phyloP scores from a whole-genome alignment of 257 asterid genomes.

The Solanum infundibuliforme region DNA sequence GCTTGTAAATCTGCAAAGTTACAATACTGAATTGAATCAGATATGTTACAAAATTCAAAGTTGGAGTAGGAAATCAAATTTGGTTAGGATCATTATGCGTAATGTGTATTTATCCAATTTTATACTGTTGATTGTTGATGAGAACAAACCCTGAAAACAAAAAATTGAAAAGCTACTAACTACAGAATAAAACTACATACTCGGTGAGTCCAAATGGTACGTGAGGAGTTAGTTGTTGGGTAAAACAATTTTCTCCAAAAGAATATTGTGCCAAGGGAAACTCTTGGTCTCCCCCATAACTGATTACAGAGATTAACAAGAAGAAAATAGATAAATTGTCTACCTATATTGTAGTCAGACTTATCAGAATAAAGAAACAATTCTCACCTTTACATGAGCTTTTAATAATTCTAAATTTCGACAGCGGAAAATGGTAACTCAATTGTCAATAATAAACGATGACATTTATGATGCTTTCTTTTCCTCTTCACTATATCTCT shows the following conservation, averaged over 20 bases:
- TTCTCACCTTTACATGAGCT: background rate
- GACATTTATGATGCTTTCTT: background rate
- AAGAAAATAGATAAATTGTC: background rate
- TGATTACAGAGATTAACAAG: background rate
- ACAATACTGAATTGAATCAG: background rate
- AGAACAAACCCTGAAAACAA: background rate
- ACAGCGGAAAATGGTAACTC: background rate
- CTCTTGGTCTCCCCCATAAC: background rate
- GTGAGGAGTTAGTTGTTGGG: background rate
- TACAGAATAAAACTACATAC: background rate
- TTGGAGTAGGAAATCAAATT: background rate
- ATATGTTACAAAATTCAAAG: background rate
- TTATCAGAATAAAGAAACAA: background rate
- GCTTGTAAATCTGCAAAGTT: background rate
- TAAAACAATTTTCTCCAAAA: background rate
- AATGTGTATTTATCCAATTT: background rate
- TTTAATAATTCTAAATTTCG: background rate
- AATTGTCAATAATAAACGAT: background rate
- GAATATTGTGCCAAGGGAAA: background rate
- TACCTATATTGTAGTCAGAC: background rate
- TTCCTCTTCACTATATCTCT: background rate
- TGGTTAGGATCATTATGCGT: background rate
- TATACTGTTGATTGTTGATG: background rate
- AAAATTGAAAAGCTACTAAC: background rate
- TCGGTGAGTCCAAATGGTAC: background rate